Evolutionary conservation across 2,329 filamentous ascomycete species (phyloP).

Genomic region (Colletotrichum sp.): DNA sequence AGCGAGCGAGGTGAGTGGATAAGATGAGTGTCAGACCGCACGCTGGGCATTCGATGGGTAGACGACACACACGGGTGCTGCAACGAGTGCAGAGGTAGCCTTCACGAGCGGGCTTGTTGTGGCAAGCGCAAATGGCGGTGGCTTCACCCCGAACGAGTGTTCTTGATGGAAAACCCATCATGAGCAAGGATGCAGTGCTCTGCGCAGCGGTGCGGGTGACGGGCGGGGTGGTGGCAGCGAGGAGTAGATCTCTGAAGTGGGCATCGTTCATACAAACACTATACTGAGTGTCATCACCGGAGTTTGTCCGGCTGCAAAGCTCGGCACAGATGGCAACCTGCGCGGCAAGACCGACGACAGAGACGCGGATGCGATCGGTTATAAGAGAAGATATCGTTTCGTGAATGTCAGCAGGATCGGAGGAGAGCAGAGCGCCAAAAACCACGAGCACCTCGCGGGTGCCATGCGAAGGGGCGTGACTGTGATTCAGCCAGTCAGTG

Average conservation of each 20-base stretch:
- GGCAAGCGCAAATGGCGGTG: constrained; percentile 85
- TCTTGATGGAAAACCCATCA: constrained; percentile 97
- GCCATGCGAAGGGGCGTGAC: constrained; percentile 90
- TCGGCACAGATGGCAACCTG: constrained; percentile 93
- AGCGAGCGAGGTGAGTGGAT: constrained; percentile 90
- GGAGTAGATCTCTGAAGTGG: constrained; percentile 88
- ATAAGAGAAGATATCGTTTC: constrained; percentile 83
- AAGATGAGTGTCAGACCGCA: constrained; percentile 93
- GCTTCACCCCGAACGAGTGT: constrained; percentile 72
- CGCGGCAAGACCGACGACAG: constrained; percentile 88
- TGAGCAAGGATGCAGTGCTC: constrained; percentile 72
- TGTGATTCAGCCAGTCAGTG: constrained; percentile 34
- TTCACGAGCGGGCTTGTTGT: constrained; percentile 80
- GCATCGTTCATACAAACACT: constrained; percentile 77
- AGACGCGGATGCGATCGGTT: constrained; percentile 83
- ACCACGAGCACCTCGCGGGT: constrained; percentile 92
- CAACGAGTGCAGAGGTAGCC: constrained; percentile 94
- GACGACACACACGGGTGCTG: constrained; percentile 83
- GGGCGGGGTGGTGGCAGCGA: constrained; percentile 88
- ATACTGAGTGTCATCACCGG: constrained; percentile 77
- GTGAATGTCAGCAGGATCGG: constrained; percentile 95
- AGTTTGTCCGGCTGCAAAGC: constrained; percentile 86
- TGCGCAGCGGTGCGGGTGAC: constrained; percentile 72
- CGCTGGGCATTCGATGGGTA: constrained; percentile 89
- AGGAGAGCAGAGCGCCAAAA: constrained; percentile 87